These are phyloP conservation scores for Delitschia confertaspora DNA, from an alignment of 495 filamentous ascomycete species.

Conservation along the genomic window DNA sequence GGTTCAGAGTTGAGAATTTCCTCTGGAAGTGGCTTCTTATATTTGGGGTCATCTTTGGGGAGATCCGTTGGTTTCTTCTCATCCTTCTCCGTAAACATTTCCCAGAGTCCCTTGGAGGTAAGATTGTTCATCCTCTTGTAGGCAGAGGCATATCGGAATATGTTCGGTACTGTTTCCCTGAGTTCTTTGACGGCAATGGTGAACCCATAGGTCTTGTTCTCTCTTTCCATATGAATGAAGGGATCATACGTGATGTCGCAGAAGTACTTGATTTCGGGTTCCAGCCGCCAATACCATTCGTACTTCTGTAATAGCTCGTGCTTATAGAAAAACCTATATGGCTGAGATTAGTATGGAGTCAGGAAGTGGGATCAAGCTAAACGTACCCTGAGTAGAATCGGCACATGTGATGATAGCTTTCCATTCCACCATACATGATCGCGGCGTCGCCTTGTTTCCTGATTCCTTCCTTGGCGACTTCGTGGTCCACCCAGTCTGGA, in stretches of 20 bases:
- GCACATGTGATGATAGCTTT: constrained; percentile 83
- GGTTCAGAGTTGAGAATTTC: constrained; percentile 74
- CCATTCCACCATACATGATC: constrained; percentile 99
- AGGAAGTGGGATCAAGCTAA: not conserved
- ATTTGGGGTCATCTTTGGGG: constrained; percentile 53
- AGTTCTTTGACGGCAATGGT: constrained; percentile 99
- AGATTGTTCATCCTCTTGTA: constrained; percentile 92
- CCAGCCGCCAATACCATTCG: constrained; percentile 99
- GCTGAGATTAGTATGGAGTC: constrained; percentile 1
- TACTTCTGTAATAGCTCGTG: constrained; percentile 92
- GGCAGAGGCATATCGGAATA: constrained; percentile 98
- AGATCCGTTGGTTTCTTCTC: constrained; percentile 45
- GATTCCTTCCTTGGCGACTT: constrained; percentile 91
- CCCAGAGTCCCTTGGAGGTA: constrained; percentile 88
- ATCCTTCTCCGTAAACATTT: constrained; percentile 87
- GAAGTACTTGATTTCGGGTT: constrained; percentile 99
- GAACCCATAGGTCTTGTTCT: constrained; percentile 98
- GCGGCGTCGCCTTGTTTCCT: constrained; percentile 91
- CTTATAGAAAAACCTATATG: constrained; percentile 84
- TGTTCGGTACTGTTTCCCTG: constrained; percentile 95
- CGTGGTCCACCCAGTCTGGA: constrained; percentile 90
- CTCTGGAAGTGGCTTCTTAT: constrained; percentile 68
- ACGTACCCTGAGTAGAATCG: constrained; percentile 93
- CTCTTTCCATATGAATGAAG: constrained; percentile 82
- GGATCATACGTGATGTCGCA: constrained; percentile 99